Conservation (phyloP, 225 moss, liverwort and hornwort species). For the Bryum argenteum region DNA sequence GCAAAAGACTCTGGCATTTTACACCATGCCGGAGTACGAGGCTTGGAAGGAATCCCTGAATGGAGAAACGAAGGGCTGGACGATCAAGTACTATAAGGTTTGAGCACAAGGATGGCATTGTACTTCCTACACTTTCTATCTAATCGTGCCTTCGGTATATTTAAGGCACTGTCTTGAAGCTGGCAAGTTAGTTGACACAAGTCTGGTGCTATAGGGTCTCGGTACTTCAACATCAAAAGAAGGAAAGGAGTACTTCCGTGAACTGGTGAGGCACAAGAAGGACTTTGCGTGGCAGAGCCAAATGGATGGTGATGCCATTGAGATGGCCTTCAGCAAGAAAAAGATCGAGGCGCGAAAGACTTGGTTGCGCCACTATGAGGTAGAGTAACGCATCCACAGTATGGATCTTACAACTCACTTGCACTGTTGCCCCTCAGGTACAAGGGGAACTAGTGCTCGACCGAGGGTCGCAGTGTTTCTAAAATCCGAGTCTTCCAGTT, state of each 20-base stretch:
- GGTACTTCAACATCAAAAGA: slow-evolving; percentile 92
- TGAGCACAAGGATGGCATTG: slow-evolving; percentile 5
- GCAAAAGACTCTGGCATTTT: slow-evolving; percentile 71
- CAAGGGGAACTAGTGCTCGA: too few relatives aligned
- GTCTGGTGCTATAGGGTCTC: slow-evolving; percentile 63
- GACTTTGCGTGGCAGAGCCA: slow-evolving; percentile 78
- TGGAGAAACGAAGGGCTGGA: slow-evolving; percentile 89
- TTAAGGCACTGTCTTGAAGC: too few relatives aligned
- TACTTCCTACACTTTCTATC: background rate
- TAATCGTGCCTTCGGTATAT: too few relatives aligned
- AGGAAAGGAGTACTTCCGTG: slow-evolving; percentile 94
- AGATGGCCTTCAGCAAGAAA: slow-evolving; percentile 99
- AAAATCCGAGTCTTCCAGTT: too few relatives aligned
- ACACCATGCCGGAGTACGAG: slow-evolving; percentile 97
- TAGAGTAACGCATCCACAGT: slow-evolving; percentile 9
- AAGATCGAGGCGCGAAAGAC: slow-evolving; percentile 93
- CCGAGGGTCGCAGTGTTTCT: too few relatives aligned
- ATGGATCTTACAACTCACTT: too few relatives aligned
- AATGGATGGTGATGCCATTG: slow-evolving; percentile 93
- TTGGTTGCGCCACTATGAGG: slow-evolving; percentile 94
- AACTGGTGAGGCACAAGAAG: slow-evolving; percentile 77
- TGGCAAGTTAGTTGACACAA: background rate
- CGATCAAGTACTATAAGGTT: slow-evolving; percentile 99
- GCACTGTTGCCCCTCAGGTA: too few relatives aligned
- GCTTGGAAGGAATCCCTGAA: slow-evolving; percentile 76